Conservation (phyloP, 371 early-diverging fungal species). For the Entomophthora muscae region DNA sequence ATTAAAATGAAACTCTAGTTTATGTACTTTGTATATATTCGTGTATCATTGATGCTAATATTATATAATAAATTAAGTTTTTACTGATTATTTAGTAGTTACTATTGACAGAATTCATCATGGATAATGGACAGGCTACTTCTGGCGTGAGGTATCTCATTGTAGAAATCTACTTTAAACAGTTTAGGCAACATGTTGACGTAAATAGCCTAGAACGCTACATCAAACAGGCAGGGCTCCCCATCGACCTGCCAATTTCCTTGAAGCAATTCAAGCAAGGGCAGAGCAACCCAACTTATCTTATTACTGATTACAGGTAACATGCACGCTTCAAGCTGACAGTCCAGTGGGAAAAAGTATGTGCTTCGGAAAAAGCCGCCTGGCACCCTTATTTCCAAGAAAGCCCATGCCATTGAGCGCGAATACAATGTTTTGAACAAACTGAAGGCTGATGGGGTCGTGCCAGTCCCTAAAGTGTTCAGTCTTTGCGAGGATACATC, state of each 20-base stretch:
- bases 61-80: too few relatives aligned
- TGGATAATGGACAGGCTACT: not conserved
- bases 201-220: conserved; percentile 30
- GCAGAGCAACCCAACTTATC: conserved; percentile 83
- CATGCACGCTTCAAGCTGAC: too few relatives aligned
- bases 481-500: conserved; percentile 55
- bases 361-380: conserved; percentile 88
- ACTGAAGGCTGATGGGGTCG: conserved; percentile 41
- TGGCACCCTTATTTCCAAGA: conserved; percentile 60
- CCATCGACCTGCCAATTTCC: conserved; percentile 38
- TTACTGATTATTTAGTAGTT: too few relatives aligned
- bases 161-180: not conserved
- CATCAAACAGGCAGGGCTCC: conserved; percentile 24
- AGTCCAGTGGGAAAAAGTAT: conserved; percentile 24
- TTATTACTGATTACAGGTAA: conserved; percentile 45
- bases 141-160: not conserved
- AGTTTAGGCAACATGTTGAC: conserved; percentile 42
- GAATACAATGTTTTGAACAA: conserved; percentile 68
- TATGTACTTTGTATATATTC: too few relatives aligned
- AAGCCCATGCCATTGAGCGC: conserved; percentile 84
- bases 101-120: too few relatives aligned
- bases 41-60: too few relatives aligned
- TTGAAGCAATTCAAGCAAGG: conserved; percentile 73
- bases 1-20: too few relatives aligned
- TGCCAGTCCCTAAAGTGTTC: conserved; percentile 81